phyloP scores from a whole-genome alignment of 345 rosid genomes.

The Moringa oleifera region DNA sequence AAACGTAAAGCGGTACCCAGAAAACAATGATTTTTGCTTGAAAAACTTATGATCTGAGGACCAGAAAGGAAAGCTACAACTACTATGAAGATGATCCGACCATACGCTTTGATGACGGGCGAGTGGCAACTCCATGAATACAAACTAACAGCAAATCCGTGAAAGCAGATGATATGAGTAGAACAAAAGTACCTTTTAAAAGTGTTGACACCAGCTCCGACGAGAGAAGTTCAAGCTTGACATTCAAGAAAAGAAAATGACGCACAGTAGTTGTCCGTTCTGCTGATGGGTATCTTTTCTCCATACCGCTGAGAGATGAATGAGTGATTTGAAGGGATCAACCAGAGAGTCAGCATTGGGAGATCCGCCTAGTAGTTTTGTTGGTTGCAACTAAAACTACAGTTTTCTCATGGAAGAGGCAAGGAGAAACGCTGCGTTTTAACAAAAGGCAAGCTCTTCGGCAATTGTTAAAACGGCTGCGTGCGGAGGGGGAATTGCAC shows the following conservation, averaged over 20 bases:
- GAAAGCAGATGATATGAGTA: not conserved
- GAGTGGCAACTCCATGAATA: conserved; percentile 51
- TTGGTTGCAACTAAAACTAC: conserved; percentile 9
- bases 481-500: too few species aligned
- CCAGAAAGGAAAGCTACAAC: conserved; percentile 21
- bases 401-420: not conserved
- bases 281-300: not conserved
- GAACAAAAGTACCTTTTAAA: not conserved
- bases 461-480: too few species aligned
- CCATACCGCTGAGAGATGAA: not conserved
- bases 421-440: not conserved
- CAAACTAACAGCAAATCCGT: too few species aligned
- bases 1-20: conserved; percentile 36
- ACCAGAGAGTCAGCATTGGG: conserved; percentile 24
- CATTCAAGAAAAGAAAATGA: conserved; percentile 5
- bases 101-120: conserved; percentile 37
- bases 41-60: conserved; percentile 23
- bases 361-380: conserved; percentile 41
- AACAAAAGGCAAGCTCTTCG: not conserved
- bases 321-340: not conserved
- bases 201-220: not conserved
- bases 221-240: not conserved
- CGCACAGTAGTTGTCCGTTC: not conserved
- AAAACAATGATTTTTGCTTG: conserved; percentile 20
- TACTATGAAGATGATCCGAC: conserved; percentile 34